These are phyloP conservation scores for Alternaria alternata DNA, from an alignment of 2,329 filamentous ascomycete genomes.

Conservation along the genomic window DNA sequence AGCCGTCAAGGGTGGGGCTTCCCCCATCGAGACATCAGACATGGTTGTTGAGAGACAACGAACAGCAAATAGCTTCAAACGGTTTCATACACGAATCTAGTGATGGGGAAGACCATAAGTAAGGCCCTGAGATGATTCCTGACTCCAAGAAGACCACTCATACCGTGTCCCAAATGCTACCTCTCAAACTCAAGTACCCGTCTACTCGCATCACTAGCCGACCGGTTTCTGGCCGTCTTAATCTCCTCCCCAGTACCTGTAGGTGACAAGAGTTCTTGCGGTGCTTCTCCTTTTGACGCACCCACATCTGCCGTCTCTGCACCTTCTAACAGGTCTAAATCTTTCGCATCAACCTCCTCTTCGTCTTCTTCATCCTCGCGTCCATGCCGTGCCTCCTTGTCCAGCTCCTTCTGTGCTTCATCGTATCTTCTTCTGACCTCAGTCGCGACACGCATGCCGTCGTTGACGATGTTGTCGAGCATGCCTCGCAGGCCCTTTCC, in stretches of 20 bases:
- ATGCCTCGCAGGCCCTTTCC: constrained; percentile 87
- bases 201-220: constrained; percentile 47
- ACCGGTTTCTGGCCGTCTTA: constrained; percentile 40
- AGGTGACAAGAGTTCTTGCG: constrained; percentile 27
- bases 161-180: constrained; percentile 19
- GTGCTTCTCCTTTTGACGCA: constrained; percentile 32
- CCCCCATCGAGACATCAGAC: not conserved
- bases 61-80: not conserved
- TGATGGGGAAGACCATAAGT: not conserved
- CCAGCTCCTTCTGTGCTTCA: constrained; percentile 90
- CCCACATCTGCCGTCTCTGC: constrained; percentile 58
- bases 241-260: constrained; percentile 32
- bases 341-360: constrained; percentile 59
- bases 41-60: not conserved
- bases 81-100: constrained; percentile 1
- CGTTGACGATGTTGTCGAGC: constrained; percentile 95
- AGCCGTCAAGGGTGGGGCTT: not conserved
- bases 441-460: constrained; percentile 93
- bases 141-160: constrained; percentile 7
- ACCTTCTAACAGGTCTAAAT: constrained; percentile 58
- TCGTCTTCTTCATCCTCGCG: constrained; percentile 71
- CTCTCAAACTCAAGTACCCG: constrained; percentile 51
- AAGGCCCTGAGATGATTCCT: constrained; percentile 2
- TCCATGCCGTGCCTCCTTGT: constrained; percentile 72
- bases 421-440: constrained; percentile 94